Evolutionary conservation across 805 yeast species (phyloP), one percentile per base, ranked within the genome.

Genomic region (Metschnikowia aberdeeniae): DNA sequence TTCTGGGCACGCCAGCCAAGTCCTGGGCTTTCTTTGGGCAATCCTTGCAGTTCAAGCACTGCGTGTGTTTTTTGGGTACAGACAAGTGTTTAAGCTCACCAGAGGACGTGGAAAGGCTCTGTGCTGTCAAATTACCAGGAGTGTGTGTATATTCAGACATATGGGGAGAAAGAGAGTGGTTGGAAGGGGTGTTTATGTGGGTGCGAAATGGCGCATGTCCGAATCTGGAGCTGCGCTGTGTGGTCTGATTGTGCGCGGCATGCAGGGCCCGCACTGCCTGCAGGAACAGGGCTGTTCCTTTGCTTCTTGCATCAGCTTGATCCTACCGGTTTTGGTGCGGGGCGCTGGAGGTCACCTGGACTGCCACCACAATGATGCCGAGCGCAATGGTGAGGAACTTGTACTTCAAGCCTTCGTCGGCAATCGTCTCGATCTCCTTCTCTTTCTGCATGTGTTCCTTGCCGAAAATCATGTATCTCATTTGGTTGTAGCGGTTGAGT

Each of bases 371-470:
- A 47, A 67, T 58, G 5, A 72, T 71, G 14, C 75, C 76, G 33
- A 72, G 54, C 8, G 73, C 70, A 30, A 72, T 63, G 36, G 72
- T 66, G 35, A 72, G 58, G 44, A 72, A 72, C 53, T 69, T 72
- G 50, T 67, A 68, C 56, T 66, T 68, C 46, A 72, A 57, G 31
- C 60, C 56, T 50, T 72, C 76, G 41, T 72, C 76, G 28, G 65
- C 70, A 30, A 64, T 52, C 13, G 51, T 46, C 29, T 59, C 64
- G 34, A 58, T 53, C 24, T 54, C 57, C 32, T 52, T 51, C 36
- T 36, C 35, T 34, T 42, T 51, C 40, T 50, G 46, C 45, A 52
- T 30, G 38, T 51, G 54, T 36, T 49, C 54, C n/a, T 56, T 43
- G 5, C 74, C 72, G 30, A 66, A 51, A 1, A 71, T 51, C 36